Evolutionary conservation across 495 filamentous ascomycete species (phyloP), one percentile per base, ranked within the genome.

Genomic region (Trichoderma orchidacearum): DNA sequence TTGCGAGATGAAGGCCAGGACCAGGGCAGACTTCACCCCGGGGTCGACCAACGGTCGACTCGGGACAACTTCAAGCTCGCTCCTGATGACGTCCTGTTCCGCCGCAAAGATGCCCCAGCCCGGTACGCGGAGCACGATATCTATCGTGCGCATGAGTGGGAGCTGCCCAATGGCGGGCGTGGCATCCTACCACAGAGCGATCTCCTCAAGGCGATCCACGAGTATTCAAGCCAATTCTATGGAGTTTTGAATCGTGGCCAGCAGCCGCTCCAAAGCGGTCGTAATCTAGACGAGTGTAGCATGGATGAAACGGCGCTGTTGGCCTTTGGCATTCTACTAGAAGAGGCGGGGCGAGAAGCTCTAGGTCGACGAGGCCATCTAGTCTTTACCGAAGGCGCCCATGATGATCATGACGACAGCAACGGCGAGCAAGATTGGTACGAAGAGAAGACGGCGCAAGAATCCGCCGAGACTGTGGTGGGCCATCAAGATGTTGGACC

Each of bases 261-360:
- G 9, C 1, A 18, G 1, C 5, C 7, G 3, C 15, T 5, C 8
- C 15, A 21, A 18, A 35, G 18, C 21, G 45, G 21, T 3, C 59
- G 63, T 21, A 63, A 63, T 12, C 61, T 76, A 38, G 77, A 83
- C 55, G 81, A 82, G 65, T 70, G 76, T 28, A 89, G 81, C 59
- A 79, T 96, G 80, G 87, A 95, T 63, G 90, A 90, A 69, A 92
- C 87, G 8, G 89, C 89, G 1, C 66, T 96, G 54, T 71, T 95
- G 57, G 86, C 86, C 0, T 71, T 94, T 68, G 90, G 89, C 0
- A 81, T 96, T 25, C 62, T 95, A 55, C 67, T 95, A 31, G 90
- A 96, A 69, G 90, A 96, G 65, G 75, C 84, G 55, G 72, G 78
- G 4, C 74, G 72, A 17, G 79, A 85, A 41, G 69, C 69, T 0